Conservation (phyloP, 805 yeast species). For the Myxozyma melibiosi region DNA sequence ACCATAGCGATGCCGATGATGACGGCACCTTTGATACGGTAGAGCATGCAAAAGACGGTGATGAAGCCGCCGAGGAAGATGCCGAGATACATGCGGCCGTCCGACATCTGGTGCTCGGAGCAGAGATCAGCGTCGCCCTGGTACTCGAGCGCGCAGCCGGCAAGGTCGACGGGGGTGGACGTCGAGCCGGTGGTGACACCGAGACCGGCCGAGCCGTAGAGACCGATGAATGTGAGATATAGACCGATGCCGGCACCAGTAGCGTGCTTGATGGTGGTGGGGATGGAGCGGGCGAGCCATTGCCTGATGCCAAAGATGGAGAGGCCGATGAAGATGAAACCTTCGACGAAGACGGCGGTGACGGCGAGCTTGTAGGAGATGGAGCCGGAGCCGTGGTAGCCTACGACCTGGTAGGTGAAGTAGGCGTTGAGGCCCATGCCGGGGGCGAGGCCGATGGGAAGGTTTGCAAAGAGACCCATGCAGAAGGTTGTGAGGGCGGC, state of each 20-base stretch:
- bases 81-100: constrained; percentile 34
- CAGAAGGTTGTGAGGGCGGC: constrained; percentile 33
- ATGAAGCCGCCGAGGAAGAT: constrained; percentile 34
- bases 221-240: constrained; percentile 34
- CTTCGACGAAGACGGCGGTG: constrained; percentile 36
- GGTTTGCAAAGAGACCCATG: constrained; percentile 36
- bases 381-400: constrained; percentile 34
- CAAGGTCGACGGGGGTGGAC: constrained; percentile 32
- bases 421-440: constrained; percentile 37
- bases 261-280: constrained; percentile 32
- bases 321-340: constrained; percentile 34
- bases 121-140: constrained; percentile 26
- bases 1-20: constrained; percentile 33
- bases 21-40: constrained; percentile 34
- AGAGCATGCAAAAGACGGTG: constrained; percentile 32
- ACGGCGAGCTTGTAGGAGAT: constrained; percentile 33
- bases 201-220: constrained; percentile 34
- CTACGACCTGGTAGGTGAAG: constrained; percentile 36
- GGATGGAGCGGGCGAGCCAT: constrained; percentile 36
- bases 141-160: constrained; percentile 34
- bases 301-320: constrained; percentile 35
- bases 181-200: constrained; percentile 33
- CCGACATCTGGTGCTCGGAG: constrained; percentile 26
- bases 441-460: constrained; percentile 36
- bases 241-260: constrained; percentile 36